Base-by-base conservation (phyloP, 257 asterid species). In the Craterostigma plantagineum region DNA sequence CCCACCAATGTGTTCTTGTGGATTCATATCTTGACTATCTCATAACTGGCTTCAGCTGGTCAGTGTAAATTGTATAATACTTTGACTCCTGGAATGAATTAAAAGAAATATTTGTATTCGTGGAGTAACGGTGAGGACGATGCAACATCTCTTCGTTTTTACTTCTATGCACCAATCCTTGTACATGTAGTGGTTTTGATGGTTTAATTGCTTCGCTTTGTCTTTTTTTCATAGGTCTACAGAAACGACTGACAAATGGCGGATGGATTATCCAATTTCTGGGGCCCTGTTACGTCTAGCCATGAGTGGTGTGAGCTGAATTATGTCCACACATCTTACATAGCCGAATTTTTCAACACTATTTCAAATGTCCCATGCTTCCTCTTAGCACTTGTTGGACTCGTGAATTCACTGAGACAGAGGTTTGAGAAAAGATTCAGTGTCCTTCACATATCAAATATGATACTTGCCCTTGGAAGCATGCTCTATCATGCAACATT, bases 231-330 rank as follows among this genome's bases (percentile, higher is more conserved):
- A 2, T 23, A 23, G 30, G 30, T 23, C 30, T 23, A 23, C 30
- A 2, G 30, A 23, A 23, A 23, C 4, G 30, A 57, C 51, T 59
- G 58, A 52, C 69, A 58, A 49, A 86, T 86, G 97, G 81, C 74
- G 16, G 78, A 52, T 45, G 80, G 71, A 23, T 40, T 63, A 33
- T 72, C 94, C 53, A 79, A 80, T 61, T 86, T 86, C 48, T 86
- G 94, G 94, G 97, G 97, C 14, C 94, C 97, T 33, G 95, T 86
- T 43, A 86, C 97, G 35, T 78, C 97, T 40, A 64, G 85, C 4
- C 87, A 73, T 35, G 97, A 86, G 67, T 86, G 97, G 97, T 86
- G 97, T 63, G 97, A 86, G 75, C 71, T 71, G 47, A 86, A 86
- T 60, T 86, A 86, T 68, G 76, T 65, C 46, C 64, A 76, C 85